Conservation (phyloP, 1,284 basidiomycete genomes). For the Tylopilus sp. region DNA sequence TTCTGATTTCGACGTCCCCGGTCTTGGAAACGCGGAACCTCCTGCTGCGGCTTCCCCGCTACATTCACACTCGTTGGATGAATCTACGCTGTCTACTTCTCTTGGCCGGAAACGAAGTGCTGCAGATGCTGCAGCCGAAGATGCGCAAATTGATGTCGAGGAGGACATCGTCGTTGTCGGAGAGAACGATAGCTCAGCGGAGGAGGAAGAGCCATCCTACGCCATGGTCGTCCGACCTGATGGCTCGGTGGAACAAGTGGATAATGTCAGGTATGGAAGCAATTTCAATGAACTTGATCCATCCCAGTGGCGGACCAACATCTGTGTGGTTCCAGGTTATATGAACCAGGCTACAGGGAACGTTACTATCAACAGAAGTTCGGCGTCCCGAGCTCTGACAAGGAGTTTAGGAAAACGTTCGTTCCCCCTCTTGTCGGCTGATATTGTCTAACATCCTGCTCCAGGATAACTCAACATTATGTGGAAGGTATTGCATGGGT, state of each 20-base stretch:
- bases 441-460: conserved; percentile 14
- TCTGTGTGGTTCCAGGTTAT: conserved; percentile 54
- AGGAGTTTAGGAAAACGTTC: conserved; percentile 72
- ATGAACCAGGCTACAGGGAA: conserved; percentile 93
- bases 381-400: conserved; percentile 69
- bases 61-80: conserved; percentile 22
- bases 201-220: conserved; percentile 42
- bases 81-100: conserved; percentile 20
- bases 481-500: conserved; percentile 98
- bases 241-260: conserved; percentile 88
- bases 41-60: conserved; percentile 8
- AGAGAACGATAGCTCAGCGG: conserved; percentile 46
- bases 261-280: conserved; percentile 79
- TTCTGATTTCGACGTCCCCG: conserved; percentile 38
- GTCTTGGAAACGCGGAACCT: conserved; percentile 31
- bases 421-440: conserved; percentile 24
- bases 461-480: conserved; percentile 79
- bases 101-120: conserved; percentile 67
- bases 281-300: neutral
- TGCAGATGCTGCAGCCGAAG: conserved; percentile 59
- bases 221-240: conserved; percentile 79
- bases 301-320: conserved; percentile 15
- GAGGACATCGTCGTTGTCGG: conserved; percentile 43
- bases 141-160: conserved; percentile 39
- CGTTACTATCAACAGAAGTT: conserved; percentile 97